A percentile compares a stretch with the other conserved stretches of the same genome.
Evolutionary conservation across 2,329 filamentous ascomycete species (phyloP).

Genomic region (Huntiella bhutanensis): DNA sequence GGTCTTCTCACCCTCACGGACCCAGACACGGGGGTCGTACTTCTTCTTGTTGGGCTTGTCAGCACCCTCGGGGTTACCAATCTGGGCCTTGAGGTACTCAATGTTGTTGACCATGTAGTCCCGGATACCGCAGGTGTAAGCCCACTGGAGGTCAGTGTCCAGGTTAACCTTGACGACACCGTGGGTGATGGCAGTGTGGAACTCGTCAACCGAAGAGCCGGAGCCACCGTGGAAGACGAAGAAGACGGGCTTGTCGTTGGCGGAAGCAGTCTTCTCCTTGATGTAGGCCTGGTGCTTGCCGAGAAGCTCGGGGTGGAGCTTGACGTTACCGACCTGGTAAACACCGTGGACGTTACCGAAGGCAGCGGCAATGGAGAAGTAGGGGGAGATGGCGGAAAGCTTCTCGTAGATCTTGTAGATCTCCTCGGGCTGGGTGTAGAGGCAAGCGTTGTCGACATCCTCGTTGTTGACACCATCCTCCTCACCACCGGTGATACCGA

Average conservation of each 20-base stretch:
- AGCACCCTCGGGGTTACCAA: constrained; percentile 87
- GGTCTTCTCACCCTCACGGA: constrained; percentile 91
- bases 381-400: constrained; percentile 68
- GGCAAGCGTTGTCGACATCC: constrained; percentile 84
- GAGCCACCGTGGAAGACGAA: constrained; percentile 99
- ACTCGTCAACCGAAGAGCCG: constrained; percentile 80
- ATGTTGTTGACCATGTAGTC: constrained; percentile 91
- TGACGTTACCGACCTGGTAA: constrained; percentile 96
- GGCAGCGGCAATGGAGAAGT: constrained; percentile 95
- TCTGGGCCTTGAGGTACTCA: constrained; percentile 70
- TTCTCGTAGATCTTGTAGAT: constrained; percentile 82
- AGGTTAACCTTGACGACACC: constrained; percentile 99
- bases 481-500: constrained; percentile 78
- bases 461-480: constrained; percentile 96
- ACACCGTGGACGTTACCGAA: constrained; percentile 98
- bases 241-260: constrained; percentile 75
- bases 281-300: constrained; percentile 91
- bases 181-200: constrained; percentile 68
- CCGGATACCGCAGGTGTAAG: constrained; percentile 79
- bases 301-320: constrained; percentile 87
- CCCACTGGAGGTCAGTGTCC: constrained; percentile 93
- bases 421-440: constrained; percentile 95
- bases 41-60: constrained; percentile 99
- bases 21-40: constrained; percentile 69
- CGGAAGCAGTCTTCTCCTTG: constrained; percentile 52